Base-by-base conservation (phyloP, 2,329 filamentous ascomycete species). In the Metarhizium robertsii region DNA sequence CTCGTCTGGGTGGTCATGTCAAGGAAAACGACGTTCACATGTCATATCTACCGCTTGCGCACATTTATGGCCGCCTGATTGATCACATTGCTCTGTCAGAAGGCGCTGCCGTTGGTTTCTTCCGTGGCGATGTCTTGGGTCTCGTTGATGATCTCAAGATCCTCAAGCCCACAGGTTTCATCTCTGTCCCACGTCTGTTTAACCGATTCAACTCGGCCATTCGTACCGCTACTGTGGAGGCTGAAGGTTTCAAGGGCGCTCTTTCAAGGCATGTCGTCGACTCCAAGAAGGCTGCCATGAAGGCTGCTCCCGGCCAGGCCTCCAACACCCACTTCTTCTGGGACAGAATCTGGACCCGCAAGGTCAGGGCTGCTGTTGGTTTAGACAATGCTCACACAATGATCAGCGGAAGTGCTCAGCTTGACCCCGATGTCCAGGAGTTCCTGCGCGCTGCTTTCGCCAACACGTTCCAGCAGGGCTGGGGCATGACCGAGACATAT, bases 401-500 rank as follows among this genome's bases (percentile, higher is more conserved):
- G 85, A 80, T 95, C 55, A 92, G 87, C 56, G 94, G 94, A 51
- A 94, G 90, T 56, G 92, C 94, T 13, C 92, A 92, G 58, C 81
- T 99, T 46, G 92, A 97, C 64, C 90, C 91, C 0, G 83, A 84
- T 30, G 83, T 97, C 38, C 92, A 97, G 61, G 81, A 89, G 65
- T 96, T 97, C 75, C 81, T 97, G 51, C 87, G 91, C 48, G 84
- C 92, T 43, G 87, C 88, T 34, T 89, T 95, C 60, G 87, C 81
- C 57, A 88, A 86, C 71, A 78, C 84, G 65, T 88, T 97, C 65
- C 71, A 82, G 36, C 92, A 97, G 73, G 94, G 92, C 34, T 99
- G 92, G 69, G 94, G 94, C 51, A 78, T 99, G 69, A 99, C 94
- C 1, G 94, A 99, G 73, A 88, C 91, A 1, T 96, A 95, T 66